Evolutionary conservation across 2,329 filamentous ascomycete genomes (phyloP), one percentile per base, ranked within the genome.

Genomic region (Allantophomopsis lycopodina): DNA sequence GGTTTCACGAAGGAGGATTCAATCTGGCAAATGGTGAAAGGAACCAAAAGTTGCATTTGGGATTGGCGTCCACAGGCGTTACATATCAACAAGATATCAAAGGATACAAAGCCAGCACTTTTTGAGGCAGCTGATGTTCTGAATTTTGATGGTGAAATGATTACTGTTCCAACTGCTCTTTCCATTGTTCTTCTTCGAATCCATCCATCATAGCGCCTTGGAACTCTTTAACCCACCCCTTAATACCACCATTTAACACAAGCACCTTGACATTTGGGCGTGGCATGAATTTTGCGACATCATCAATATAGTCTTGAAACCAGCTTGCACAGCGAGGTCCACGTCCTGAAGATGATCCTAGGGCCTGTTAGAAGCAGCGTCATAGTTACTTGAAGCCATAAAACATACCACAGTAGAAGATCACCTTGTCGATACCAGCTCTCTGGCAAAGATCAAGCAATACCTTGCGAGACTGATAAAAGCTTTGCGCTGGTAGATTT

Each of bases 321-420:
- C 71, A 75, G 7, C 60, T 61, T 20, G 71, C 69, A 36, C 64
- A 70, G 30, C 69, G 60, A 18, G 63, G 67, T 3, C 69, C 71
- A 31, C 69, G 62, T 14, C 65, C 66, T 17, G 52, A 60, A 3
- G 66, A 70, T 43, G 68, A 71, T 16, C 67, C 71, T 73, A 38
- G 16, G 33, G 32, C 20, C 13, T 28, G 14, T 36, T 15, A 33
- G n/a, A 31, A 40, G 38, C 1, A 21, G 28, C 28, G 13, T 13
- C 5, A 18, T 5, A 36, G 11, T 13, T 4, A 14, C 30, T 13
- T 49, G 14, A 5, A 28, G 11, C 7, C 20, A 28, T 28, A 14
- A 6, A n/a, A 46, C 58, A 44, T 52, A 71, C 70, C 69, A 48
- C 69, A 75, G 53, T 74, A 74, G 48, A 71, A 73, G 28, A 76